Evolutionary conservation across 169 alveolate species (phyloP).

Genomic region (Fabrea salina): DNA sequence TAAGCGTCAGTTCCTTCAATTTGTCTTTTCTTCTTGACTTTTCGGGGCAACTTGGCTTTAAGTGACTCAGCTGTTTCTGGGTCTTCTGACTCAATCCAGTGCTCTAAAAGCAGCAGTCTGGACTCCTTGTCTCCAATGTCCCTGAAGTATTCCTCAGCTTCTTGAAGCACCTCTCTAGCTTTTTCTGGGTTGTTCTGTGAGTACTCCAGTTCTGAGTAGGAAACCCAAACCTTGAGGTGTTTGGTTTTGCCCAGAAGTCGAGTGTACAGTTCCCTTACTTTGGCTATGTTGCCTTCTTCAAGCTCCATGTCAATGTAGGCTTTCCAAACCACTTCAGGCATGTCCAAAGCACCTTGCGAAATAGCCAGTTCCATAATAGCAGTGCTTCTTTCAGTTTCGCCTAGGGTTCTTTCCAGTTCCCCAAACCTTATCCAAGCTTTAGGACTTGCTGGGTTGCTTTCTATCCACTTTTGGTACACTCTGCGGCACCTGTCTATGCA

Average conservation of each 20-base stretch:
- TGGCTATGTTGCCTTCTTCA: slow-evolving; percentile 52
- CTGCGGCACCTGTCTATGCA: slow-evolving; percentile 92
- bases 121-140: slow-evolving; percentile 52
- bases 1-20: slow-evolving; percentile 53
- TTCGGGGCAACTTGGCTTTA: slow-evolving; percentile 58
- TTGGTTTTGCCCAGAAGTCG: slow-evolving; percentile 89
- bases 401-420: slow-evolving; percentile 85
- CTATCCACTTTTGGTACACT: slow-evolving; percentile 90
- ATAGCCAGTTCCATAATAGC: slow-evolving; percentile 88
- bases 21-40: slow-evolving; percentile 70
- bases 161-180: slow-evolving; percentile 49
- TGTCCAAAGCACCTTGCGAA: slow-evolving; percentile 80
- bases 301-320: slow-evolving; percentile 77
- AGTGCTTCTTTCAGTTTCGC: slow-evolving; percentile 89
- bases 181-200: slow-evolving; percentile 38
- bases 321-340: slow-evolving; percentile 89
- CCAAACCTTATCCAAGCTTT: slow-evolving; percentile 88
- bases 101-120: slow-evolving; percentile 63
- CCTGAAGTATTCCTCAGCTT: slow-evolving; percentile 58
- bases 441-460: slow-evolving; percentile 86
- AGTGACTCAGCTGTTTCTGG: slow-evolving; percentile 52
- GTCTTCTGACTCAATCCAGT: slow-evolving; percentile 65
- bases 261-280: slow-evolving; percentile 86
- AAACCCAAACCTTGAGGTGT: slow-evolving; percentile 85
- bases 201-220: slow-evolving; percentile 68